Evolutionary conservation across 805 yeast species (phyloP).

Genomic region (Ascoidea rubescens): DNA sequence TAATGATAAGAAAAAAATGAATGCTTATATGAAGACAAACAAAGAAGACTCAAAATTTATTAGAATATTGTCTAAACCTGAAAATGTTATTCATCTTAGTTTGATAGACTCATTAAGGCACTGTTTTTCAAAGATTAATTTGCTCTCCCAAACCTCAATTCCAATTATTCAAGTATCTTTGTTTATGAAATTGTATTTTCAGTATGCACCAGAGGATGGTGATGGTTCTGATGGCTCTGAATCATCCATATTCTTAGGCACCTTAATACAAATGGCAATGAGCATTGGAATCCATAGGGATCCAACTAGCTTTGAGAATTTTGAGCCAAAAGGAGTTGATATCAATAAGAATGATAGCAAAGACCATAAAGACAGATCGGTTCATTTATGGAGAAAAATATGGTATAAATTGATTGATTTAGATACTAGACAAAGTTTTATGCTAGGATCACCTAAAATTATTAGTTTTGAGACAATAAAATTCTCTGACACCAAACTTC

Average conservation of each 20-base stretch:
- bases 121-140: slow-evolving; percentile 25
- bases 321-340: slow-evolving; percentile 13
- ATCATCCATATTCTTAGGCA: slow-evolving; percentile 38
- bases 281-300: slow-evolving; percentile 58
- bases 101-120: slow-evolving; percentile 31
- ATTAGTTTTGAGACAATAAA: slow-evolving; percentile 18
- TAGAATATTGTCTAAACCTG: slow-evolving; percentile 22
- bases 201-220: slow-evolving; percentile 44
- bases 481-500: slow-evolving; percentile 29
- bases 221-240: slow-evolving; percentile 47
- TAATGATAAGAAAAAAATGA: slow-evolving; percentile 11
- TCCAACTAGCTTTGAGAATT: slow-evolving; percentile 32
- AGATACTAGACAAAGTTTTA: slow-evolving; percentile 28
- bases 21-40: slow-evolving; percentile 2
- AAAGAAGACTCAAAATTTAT: slow-evolving; percentile 10
- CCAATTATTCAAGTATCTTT: slow-evolving; percentile 46
- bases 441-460: slow-evolving; percentile 26
- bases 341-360: slow-evolving; percentile 10
- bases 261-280: slow-evolving; percentile 52
- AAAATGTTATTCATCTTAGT: slow-evolving; percentile 26
- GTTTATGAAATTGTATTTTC: slow-evolving; percentile 39
- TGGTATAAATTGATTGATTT: slow-evolving; percentile 35
- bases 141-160: slow-evolving; percentile 30
- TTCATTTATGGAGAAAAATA: slow-evolving; percentile 42
- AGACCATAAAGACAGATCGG: slow-evolving; percentile 20